Percentiles rank a stretch among this genome's conserved stretches.
phyloP scores from a whole-genome alignment of 768 basidiomycete species.

The Mycena maculata region DNA sequence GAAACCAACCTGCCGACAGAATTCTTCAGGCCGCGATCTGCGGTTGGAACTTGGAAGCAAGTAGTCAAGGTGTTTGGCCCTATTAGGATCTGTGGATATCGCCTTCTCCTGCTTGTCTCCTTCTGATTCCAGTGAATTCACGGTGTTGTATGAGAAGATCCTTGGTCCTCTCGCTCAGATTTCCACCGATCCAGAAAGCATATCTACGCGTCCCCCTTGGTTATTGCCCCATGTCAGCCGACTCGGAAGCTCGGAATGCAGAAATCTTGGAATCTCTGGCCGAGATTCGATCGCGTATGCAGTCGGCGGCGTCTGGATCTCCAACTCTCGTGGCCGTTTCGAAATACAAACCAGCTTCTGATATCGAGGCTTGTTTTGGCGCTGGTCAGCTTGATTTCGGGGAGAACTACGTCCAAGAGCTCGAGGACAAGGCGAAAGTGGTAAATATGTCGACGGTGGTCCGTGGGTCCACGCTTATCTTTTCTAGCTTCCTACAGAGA shows the following conservation, averaged over 20 bases:
- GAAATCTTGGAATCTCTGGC: constrained; percentile 67
- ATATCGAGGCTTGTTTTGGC: constrained; percentile 86
- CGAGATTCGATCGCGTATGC: constrained; percentile 63
- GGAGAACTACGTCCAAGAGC: constrained; percentile 96
- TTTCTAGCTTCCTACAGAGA: constrained; percentile 83
- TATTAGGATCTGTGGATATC: no score
- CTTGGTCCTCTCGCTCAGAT: no score
- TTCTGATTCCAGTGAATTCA: no score
- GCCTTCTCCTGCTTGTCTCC: no score
- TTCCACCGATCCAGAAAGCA: no score
- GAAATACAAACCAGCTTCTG: constrained; percentile 90
- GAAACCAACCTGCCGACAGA: no score
- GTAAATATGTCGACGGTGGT: constrained; percentile 52
- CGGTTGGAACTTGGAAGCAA: no score
- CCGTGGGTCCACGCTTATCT: background rate
- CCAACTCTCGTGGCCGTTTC: constrained; percentile 86
- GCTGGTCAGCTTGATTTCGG: constrained; percentile 92
- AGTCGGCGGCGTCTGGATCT: constrained; percentile 10
- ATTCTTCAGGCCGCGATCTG: no score
- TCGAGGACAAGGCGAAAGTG: constrained; percentile 85
- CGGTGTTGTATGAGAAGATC: no score
- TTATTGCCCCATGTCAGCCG: constrained; percentile 20
- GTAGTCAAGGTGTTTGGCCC: no score
- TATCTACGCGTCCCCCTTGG: background rate
- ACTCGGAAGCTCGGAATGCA: constrained; percentile 45